Evolutionary conservation across 2,329 filamentous ascomycete species (phyloP).

Genomic region (Nigrograna mackinnonii): DNA sequence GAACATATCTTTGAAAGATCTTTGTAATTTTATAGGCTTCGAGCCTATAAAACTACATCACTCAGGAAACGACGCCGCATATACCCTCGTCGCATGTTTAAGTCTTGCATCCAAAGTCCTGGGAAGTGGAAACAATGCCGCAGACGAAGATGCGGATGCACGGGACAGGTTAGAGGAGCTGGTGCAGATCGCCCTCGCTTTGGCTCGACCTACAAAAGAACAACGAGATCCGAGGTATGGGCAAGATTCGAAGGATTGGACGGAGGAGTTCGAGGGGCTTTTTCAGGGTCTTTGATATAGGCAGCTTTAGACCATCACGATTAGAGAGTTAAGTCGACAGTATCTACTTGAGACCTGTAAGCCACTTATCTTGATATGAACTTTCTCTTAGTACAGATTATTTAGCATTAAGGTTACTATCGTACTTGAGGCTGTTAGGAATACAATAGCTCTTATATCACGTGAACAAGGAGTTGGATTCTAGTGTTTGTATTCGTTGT

Average conservation of each 20-base stretch:
- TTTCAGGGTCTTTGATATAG: no score
- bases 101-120: slow-evolving; percentile 5
- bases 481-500: no score
- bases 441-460: no score
- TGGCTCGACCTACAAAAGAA: neutral
- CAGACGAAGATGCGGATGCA: neutral
- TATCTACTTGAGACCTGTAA: no score
- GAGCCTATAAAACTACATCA: slow-evolving; percentile 5
- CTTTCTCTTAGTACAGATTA: no score
- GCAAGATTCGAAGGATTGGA: neutral
- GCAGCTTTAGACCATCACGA: no score
- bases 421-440: no score
- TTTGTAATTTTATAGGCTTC: slow-evolving; percentile 9
- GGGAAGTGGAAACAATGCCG: neutral
- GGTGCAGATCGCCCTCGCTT: neutral
- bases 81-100: slow-evolving; percentile 9
- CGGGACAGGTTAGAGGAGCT: neutral
- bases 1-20: slow-evolving; percentile 9
- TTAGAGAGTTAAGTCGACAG: no score
- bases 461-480: no score
- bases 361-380: no score
- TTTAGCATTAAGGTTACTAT: no score
- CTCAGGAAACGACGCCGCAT: slow-evolving; percentile 11
- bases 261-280: neutral
- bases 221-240: neutral